Evolutionary conservation across 2,329 filamentous ascomycete genomes (phyloP).

Genomic region (Albifimbria verrucaria): DNA sequence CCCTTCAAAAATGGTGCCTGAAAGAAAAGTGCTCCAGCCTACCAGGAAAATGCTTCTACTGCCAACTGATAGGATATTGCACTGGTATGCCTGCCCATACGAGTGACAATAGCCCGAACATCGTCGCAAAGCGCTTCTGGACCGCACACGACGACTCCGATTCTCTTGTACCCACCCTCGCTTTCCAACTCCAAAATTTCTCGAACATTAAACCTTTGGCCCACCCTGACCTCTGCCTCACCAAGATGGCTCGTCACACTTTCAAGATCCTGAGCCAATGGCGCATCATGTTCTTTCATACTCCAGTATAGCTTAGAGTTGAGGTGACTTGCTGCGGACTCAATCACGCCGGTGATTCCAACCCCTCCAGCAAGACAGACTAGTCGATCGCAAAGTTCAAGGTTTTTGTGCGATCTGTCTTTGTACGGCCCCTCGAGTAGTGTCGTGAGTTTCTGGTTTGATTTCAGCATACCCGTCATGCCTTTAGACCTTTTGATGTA

Average conservation of each 20-base stretch:
- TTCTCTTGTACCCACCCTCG: slow-evolving; percentile 19
- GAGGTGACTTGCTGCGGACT: slow-evolving; percentile 25
- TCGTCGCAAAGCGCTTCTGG: slow-evolving; percentile 37
- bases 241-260: slow-evolving; percentile 15
- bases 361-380: slow-evolving; percentile 45
- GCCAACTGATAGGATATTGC: not conserved
- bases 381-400: slow-evolving; percentile 30
- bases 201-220: slow-evolving; percentile 6
- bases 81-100: not conserved
- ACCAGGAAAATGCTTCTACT: slow-evolving; percentile 1
- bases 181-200: slow-evolving; percentile 30
- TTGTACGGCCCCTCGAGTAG: slow-evolving; percentile 38
- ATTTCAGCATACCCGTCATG: slow-evolving; percentile 27
- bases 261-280: slow-evolving; percentile 26
- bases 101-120: slow-evolving; percentile 20
- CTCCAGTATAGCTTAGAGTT: slow-evolving; percentile 36
- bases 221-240: slow-evolving; percentile 33
- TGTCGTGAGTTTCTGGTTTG: slow-evolving; percentile 23
- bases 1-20: too few relatives aligned
- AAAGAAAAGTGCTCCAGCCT: too few relatives aligned
- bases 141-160: slow-evolving; percentile 39
- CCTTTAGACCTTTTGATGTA: slow-evolving; percentile 32
- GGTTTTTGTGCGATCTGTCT: slow-evolving; percentile 19
- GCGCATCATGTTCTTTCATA: slow-evolving; percentile 19
- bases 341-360: slow-evolving; percentile 42